Conservation (phyloP, 1,284 basidiomycete genomes). For the Pholiota adiposa region DNA sequence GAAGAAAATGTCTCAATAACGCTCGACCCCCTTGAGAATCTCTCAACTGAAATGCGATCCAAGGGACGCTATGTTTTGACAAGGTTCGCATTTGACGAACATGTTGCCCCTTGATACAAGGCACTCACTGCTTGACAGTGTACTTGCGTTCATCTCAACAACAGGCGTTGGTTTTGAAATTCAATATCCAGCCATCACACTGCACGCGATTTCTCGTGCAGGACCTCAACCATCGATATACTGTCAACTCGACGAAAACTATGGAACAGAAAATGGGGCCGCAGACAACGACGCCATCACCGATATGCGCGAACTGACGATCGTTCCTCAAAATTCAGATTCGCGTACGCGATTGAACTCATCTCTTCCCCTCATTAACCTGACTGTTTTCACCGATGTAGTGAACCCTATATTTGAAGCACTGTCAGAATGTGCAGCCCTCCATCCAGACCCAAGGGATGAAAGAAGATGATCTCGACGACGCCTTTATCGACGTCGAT, state of each 20-base stretch:
- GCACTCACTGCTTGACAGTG: constrained; percentile 50
- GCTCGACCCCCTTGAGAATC: constrained; percentile 69
- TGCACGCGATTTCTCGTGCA: constrained; percentile 85
- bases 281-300: constrained; percentile 42
- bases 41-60: constrained; percentile 48
- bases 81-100: constrained; percentile 54
- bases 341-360: constrained; percentile 55
- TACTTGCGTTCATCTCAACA: constrained; percentile 76
- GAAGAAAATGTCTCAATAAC: constrained; percentile 69
- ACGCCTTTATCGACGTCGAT: constrained; percentile 62
- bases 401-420: constrained; percentile 90
- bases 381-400: constrained; percentile 33
- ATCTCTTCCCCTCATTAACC: background rate
- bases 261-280: constrained; percentile 29
- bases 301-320: constrained; percentile 77
- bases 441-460: constrained; percentile 82
- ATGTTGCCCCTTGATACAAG: constrained; percentile 16
- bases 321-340: constrained; percentile 62
- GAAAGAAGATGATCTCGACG: constrained; percentile 64
- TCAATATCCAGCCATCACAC: constrained; percentile 82
- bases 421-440: constrained; percentile 86
- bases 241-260: constrained; percentile 83
- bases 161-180: constrained; percentile 77
- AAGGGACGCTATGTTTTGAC: constrained; percentile 83
- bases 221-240: constrained; percentile 75